phyloP scores from a whole-genome alignment of 768 basidiomycete genomes.

The Chalciporus piperatus region DNA sequence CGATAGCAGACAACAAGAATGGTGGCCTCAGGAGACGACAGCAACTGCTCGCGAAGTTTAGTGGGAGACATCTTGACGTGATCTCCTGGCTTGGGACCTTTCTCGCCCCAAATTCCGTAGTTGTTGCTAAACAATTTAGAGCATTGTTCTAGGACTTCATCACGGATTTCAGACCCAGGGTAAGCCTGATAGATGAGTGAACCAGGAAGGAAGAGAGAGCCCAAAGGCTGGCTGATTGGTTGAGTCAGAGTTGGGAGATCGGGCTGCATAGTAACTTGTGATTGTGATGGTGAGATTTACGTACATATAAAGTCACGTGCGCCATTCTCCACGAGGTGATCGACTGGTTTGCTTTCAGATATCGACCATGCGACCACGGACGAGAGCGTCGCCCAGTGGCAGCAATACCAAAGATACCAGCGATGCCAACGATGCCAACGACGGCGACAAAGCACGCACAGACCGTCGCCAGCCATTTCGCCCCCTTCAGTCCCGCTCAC shows the following conservation, averaged over 20 bases:
- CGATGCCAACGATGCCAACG: background rate
- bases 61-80: background rate
- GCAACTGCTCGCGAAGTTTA: background rate
- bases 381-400: slow-evolving; percentile 3
- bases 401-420: background rate
- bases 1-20: background rate
- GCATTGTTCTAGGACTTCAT: background rate
- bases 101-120: background rate
- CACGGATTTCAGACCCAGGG: background rate
- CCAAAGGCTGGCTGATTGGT: background rate
- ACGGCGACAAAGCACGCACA: background rate
- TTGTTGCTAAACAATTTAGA: background rate
- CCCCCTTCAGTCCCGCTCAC: slow-evolving; percentile 17
- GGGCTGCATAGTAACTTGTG: too few relatives aligned
- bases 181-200: background rate
- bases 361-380: slow-evolving; percentile 17
- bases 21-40: background rate
- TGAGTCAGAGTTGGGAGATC: too few relatives aligned
- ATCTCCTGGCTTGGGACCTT: background rate
- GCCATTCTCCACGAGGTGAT: too few relatives aligned
- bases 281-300: too few relatives aligned
- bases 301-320: too few relatives aligned
- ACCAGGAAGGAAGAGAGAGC: background rate
- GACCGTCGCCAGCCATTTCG: slow-evolving; percentile 15
- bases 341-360: background rate